Evolutionary conservation across 129 eudicot genomes (phyloP).

Genomic region (Chrysanthemum lavandulifolium): DNA sequence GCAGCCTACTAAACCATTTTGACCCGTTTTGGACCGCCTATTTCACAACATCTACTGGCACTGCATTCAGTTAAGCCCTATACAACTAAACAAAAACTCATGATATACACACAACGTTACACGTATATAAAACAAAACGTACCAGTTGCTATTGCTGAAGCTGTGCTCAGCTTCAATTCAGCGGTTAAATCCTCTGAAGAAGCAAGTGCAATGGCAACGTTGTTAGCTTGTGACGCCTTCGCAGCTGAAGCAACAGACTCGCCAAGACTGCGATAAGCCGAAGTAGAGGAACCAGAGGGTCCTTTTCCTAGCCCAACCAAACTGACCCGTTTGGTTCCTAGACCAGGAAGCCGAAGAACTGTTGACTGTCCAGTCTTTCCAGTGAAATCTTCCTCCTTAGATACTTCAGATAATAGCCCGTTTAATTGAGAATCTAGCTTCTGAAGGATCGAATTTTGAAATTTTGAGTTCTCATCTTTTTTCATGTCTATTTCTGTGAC

Average conservation of each 20-base stretch:
- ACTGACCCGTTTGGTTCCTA: conserved; percentile 78
- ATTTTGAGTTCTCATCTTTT: conserved; percentile 67
- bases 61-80: not conserved
- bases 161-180: conserved; percentile 60
- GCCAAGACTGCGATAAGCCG: conserved; percentile 67
- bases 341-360: conserved; percentile 70
- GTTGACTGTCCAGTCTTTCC: conserved; percentile 89
- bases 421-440: conserved; percentile 64
- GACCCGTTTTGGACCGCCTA: not conserved
- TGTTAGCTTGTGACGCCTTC: conserved; percentile 82
- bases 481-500: conserved; percentile 83
- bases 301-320: conserved; percentile 78
- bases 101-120: not conserved
- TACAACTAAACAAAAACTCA: not conserved
- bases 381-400: conserved; percentile 87
- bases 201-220: conserved; percentile 83
- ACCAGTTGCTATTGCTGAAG: conserved; percentile 87
- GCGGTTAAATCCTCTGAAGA: conserved; percentile 62
- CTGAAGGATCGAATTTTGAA: conserved; percentile 62
- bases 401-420: conserved; percentile 78
- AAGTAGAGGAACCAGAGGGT: conserved; percentile 36
- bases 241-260: conserved; percentile 87
- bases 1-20: not conserved
- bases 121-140: conserved; percentile 5
- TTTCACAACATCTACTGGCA: not conserved